Evolutionary conservation across 2,329 filamentous ascomycete species (phyloP).

Genomic region (Aureobasidium uvarum): DNA sequence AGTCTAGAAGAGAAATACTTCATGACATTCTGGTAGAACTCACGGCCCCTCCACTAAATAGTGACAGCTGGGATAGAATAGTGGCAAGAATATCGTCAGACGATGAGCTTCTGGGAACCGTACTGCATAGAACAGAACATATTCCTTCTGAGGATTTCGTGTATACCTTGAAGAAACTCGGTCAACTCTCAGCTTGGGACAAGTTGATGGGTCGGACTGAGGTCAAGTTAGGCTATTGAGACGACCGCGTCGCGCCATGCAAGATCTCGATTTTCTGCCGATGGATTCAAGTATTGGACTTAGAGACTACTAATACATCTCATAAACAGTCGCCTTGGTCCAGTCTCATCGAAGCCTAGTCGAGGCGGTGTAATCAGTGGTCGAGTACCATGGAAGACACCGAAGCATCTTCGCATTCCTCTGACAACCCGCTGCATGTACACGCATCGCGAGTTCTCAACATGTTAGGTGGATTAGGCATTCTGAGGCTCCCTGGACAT

Average conservation of each 20-base stretch:
- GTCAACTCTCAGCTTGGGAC: constrained; percentile 6
- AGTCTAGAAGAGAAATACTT: background rate
- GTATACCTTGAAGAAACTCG: background rate
- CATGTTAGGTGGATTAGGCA: too few species aligned
- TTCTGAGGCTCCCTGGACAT: too few species aligned
- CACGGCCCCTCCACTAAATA: background rate
- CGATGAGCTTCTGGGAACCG: background rate
- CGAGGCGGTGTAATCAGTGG: too few species aligned
- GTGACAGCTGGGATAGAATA: background rate
- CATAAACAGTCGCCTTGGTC: background rate
- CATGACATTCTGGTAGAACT: background rate
- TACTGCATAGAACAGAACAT: background rate
- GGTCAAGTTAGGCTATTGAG: constrained; percentile 12
- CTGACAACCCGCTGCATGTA: too few species aligned
- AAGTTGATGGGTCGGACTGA: constrained; percentile 2
- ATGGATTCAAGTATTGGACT: background rate
- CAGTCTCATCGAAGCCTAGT: too few species aligned
- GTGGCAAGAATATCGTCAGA: background rate
- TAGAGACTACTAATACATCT: background rate
- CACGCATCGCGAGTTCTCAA: too few species aligned
- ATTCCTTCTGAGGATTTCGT: constrained; percentile 1
- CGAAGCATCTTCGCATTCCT: too few species aligned
- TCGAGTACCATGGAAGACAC: too few species aligned
- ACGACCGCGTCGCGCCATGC: background rate
- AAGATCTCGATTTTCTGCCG: background rate